Evolutionary conservation across 768 basidiomycete genomes (phyloP), one percentile per base, ranked within the genome.

Genomic region (Pleurotus cornucopiae): DNA sequence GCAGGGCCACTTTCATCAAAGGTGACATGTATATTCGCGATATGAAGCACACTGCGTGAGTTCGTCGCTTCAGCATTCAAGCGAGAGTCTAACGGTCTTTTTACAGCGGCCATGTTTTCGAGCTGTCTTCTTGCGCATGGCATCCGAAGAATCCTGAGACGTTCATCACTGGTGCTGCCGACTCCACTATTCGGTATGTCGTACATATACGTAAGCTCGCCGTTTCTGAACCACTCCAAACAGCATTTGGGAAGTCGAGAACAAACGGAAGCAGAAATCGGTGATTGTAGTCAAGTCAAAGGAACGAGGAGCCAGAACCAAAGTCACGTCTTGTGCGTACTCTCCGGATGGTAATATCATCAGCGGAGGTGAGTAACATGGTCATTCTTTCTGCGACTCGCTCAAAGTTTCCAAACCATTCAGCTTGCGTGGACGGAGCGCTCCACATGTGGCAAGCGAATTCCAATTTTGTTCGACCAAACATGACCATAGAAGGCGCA

Each of bases 21-120:
- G 97, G 97, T 34, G 97, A 99, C 72, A 92, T 91, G 58, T 99
- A 98, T 69, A 91, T 99, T 62, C 88, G 97, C 55, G 97, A 99
- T 72, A 95, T 99, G 91, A 93, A 93, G 71, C 88, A 98, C 67
- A 99, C 97, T n/a, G 81, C 88, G 96, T 96, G 64, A 61, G 94
- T 76, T 48, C 14, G 12, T 6, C 58, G 13, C 18, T 57, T 25
- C 6, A 58, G 61, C 46, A 47, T 49, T 14, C 54, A n/a, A 49
- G 40, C 54, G 39, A 55, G 43, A 43, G 9, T 43, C 21, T 14
- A 55, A 37, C 23, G 23, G 20, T 21, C 39, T 7, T 41, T 38
- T 60, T 57, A 16, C 57, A 98, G 95, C 25, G 97, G 97, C 1
- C 97, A 99, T 73, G 95, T 98, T 41, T 86, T 88, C 18, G 95